phyloP scores from a whole-genome alignment of 2,329 filamentous ascomycete genomes.

The Metarhizium guizhouense region DNA sequence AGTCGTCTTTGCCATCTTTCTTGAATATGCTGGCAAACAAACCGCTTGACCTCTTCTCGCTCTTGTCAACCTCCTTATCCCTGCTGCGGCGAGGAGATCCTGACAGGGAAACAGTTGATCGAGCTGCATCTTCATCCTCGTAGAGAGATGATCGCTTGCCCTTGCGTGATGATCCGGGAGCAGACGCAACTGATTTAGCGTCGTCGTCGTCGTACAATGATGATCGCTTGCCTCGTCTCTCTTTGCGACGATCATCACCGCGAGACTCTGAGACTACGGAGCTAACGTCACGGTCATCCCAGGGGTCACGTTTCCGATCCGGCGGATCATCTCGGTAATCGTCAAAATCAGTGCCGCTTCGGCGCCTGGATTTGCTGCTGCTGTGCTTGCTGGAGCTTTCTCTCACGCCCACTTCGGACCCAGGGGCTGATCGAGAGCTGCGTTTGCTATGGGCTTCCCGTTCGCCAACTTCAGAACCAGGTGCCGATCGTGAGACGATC shows the following conservation, averaged over 20 bases:
- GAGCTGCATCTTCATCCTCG: conserved; percentile 37
- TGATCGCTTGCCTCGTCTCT: conserved; percentile 19
- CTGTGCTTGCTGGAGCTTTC: conserved; percentile 28
- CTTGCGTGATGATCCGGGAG: conserved; percentile 7
- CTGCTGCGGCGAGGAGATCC: conserved; percentile 26
- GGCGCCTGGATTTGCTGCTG: conserved; percentile 30
- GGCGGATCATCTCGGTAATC: conserved; percentile 26
- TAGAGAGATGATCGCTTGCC: conserved; percentile 20
- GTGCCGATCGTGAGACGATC: conserved; percentile 22
- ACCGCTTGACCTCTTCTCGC: conserved; percentile 28
- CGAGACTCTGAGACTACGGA: conserved; percentile 40
- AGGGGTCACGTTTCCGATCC: conserved; percentile 29
- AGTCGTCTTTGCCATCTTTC: conserved; percentile 24
- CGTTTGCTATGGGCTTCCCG: conserved; percentile 24
- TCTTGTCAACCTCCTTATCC: conserved; percentile 24
- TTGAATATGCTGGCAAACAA: conserved; percentile 43
- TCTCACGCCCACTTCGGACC: conserved; percentile 27
- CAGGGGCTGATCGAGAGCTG: conserved; percentile 20
- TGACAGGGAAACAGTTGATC: conserved; percentile 22
- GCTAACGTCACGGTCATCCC: conserved; percentile 37
- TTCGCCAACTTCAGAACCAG: conserved; percentile 28
- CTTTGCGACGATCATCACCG: conserved; percentile 21
- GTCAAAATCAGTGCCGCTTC: conserved; percentile 23
- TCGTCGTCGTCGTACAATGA: conserved; percentile 33
- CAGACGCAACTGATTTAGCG: conserved; percentile 29